phyloP scores from a whole-genome alignment of 1,284 basidiomycete species.

The Earliella scabrosa region DNA sequence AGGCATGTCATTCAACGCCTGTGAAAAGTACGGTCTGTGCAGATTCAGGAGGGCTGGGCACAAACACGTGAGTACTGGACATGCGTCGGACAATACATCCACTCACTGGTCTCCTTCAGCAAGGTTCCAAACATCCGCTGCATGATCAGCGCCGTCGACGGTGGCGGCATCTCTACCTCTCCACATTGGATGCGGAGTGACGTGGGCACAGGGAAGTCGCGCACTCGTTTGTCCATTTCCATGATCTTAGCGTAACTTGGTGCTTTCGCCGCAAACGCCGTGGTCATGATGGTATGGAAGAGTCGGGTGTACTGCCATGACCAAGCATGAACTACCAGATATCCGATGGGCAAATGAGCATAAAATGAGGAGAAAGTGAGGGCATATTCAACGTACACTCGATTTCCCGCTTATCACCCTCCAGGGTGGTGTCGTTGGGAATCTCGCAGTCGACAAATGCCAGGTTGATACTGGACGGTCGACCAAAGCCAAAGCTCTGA shows the following conservation, averaged over 20 bases:
- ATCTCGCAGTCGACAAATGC: constrained; percentile 60
- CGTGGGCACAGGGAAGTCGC: constrained; percentile 53
- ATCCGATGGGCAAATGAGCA: neutral
- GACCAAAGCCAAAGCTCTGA: constrained; percentile 66
- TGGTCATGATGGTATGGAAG: constrained; percentile 53
- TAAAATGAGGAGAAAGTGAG: neutral
- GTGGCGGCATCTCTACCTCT: constrained; percentile 22
- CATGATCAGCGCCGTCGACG: constrained; percentile 34
- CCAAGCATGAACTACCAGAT: constrained; percentile 55
- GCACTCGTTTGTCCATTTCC: constrained; percentile 46
- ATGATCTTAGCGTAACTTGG: constrained; percentile 50
- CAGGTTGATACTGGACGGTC: constrained; percentile 59
- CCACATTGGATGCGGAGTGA: constrained; percentile 47
- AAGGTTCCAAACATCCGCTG: constrained; percentile 54
- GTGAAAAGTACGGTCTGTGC: constrained; percentile 70
- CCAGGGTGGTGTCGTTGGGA: constrained; percentile 54
- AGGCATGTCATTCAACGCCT: constrained; percentile 63
- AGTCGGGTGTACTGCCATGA: constrained; percentile 55
- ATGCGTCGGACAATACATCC: too few relatives aligned
- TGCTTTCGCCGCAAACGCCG: constrained; percentile 56
- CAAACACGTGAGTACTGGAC: neutral
- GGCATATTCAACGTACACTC: constrained; percentile 60
- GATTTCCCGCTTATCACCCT: constrained; percentile 46
- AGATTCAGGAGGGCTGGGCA: constrained; percentile 62
- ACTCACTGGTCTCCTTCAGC: constrained; percentile 63